Conservation (phyloP, 2,329 filamentous ascomycete genomes). For the Dryadomyces quercus-mongolicae region DNA sequence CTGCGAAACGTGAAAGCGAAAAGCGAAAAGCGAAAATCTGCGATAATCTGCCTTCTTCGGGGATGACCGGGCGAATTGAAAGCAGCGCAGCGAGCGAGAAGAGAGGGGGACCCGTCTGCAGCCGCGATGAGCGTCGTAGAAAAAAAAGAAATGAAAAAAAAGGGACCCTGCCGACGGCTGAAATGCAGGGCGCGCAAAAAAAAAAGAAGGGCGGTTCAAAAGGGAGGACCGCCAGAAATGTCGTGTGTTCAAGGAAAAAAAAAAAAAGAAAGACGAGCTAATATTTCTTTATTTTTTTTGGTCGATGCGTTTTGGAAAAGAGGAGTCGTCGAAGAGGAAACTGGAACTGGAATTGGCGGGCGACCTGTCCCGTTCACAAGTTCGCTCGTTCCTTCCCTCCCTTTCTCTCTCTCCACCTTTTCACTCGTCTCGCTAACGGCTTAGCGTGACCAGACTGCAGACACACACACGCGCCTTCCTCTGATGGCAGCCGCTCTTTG, state of each 20-base stretch:
- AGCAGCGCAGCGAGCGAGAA: background rate
- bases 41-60: background rate
- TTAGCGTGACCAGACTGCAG: conserved; percentile 2
- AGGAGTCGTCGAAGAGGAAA: background rate
- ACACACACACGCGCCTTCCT: conserved; percentile 1
- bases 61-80: conserved; percentile 1
- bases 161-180: background rate
- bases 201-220: background rate
- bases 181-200: background rate
- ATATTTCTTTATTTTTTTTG: background rate
- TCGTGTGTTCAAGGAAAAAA: background rate
- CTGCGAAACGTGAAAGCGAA: too few species aligned
- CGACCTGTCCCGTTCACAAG: background rate
- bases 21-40: too few species aligned
- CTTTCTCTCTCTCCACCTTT: background rate
- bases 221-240: too few species aligned
- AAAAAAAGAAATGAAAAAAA: background rate
- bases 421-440: background rate
- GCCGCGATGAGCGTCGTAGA: background rate
- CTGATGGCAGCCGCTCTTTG: too few species aligned
- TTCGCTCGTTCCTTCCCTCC: conserved; percentile 4
- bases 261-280: background rate
- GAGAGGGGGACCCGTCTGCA: background rate
- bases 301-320: conserved; percentile 1
- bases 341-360: conserved; percentile 2